Percentiles rank a stretch among this genome's conserved stretches.
These are phyloP conservation scores for Pascua sp. DNA, from an alignment of 1,284 basidiomycete genomes.

Conservation along the genomic window DNA sequence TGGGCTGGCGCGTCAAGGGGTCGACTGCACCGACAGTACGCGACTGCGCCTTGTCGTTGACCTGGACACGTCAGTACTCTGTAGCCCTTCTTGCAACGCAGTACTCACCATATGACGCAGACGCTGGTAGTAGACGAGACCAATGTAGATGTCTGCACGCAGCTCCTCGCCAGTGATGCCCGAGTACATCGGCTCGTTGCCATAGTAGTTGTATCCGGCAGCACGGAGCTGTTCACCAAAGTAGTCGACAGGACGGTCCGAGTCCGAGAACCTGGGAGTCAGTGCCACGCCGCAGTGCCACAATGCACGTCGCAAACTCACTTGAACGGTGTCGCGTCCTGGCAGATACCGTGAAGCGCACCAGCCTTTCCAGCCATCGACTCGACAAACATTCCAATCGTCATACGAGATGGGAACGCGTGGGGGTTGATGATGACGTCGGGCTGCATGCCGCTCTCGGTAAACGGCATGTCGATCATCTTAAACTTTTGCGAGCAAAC, in stretches of 20 bases:
- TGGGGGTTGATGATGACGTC: slow-evolving; percentile 99
- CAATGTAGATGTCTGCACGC: slow-evolving; percentile 96
- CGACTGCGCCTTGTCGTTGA: slow-evolving; percentile 99
- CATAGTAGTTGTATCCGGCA: slow-evolving; percentile 97
- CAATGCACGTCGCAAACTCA: slow-evolving; percentile 38
- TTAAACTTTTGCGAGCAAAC: slow-evolving; percentile 99
- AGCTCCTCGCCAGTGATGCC: slow-evolving; percentile 99
- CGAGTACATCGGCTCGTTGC: slow-evolving; percentile 99
- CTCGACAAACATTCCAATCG: slow-evolving; percentile 99
- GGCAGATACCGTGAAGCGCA: slow-evolving; percentile 94
- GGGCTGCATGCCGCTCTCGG: slow-evolving; percentile 97
- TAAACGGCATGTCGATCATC: slow-evolving; percentile 96
- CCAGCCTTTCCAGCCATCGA: slow-evolving; percentile 98
- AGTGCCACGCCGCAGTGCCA: no score
- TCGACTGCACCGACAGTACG: slow-evolving; percentile 97
- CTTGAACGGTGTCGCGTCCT: slow-evolving; percentile 98
- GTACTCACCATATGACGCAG: slow-evolving; percentile 78
- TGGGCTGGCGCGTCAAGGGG: slow-evolving; percentile 90
- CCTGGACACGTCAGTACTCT: slow-evolving; percentile 42
- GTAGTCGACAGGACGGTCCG: slow-evolving; percentile 93
- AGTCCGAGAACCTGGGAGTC: slow-evolving; percentile 67
- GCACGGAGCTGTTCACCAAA: slow-evolving; percentile 93
- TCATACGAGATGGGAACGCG: slow-evolving; percentile 99
- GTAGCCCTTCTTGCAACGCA: background rate
- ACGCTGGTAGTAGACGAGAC: slow-evolving; percentile 97